Evolutionary conservation across 2,329 filamentous ascomycete species (phyloP), one percentile per base, ranked within the genome.

Genomic region (Coccinonectria pachysandricola): DNA sequence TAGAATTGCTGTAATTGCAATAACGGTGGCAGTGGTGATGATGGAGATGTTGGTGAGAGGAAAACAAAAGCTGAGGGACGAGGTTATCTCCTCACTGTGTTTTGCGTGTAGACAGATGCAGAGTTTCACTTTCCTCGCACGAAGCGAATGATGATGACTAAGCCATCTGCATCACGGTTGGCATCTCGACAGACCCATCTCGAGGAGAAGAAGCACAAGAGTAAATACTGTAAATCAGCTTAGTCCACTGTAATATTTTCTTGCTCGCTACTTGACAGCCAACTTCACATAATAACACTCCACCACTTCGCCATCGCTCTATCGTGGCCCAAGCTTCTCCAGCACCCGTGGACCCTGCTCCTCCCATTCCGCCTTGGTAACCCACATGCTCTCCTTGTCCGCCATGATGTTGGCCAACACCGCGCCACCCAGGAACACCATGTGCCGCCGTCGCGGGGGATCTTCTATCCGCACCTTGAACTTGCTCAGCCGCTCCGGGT

Each of bases 391-490:
- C 57, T 95, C 85, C 64, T 95, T 96, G 62, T 96, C 87, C 23
- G 91, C 87, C 81, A 98, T 96, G 57, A 98, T 92, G 55, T 96
- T 96, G 45, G 91, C 91, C 48, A 98, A 65, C 37, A 98, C 91
- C 14, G 91, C 91, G 45, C 91, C 91, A 32, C 91, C 91, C 30
- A 98, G 62, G 70, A 98, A 96, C n/a, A 98, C 91, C 87, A 98
- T 96, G 66, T 98, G 91, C 59, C 88, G 73, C 63, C 91, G 75
- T 60, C 91, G 74, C 17, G 91, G 91, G 26, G 91, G 91, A 56
- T 98, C 91, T 58, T 98, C 91, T 66, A 98, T 96, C 57, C 91
- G 76, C 42, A 98, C 88, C 74, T 96, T 98, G 72, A 98, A 98
- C 76, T 96, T 98, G 76, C 75, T 84, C 50, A 98, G 59, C 42